These are phyloP conservation scores for Hypomyces rosellus DNA, from an alignment of 2,329 filamentous ascomycete genomes.

Conservation along the genomic window DNA sequence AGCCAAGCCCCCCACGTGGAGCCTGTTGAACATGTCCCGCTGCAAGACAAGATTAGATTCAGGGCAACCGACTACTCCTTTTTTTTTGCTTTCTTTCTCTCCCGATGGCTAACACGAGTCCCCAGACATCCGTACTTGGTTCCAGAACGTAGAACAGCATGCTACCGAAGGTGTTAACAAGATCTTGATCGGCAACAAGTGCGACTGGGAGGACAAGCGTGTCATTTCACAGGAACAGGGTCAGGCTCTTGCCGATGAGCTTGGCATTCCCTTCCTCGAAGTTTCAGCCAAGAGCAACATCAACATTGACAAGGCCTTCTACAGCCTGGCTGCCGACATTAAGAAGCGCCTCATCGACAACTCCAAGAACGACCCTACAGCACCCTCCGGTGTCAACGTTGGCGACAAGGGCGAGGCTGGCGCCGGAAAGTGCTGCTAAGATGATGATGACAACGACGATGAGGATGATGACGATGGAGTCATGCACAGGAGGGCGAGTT, in stretches of 20 bases:
- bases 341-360: slow-evolving; percentile 98
- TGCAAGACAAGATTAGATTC: no score
- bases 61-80: no score
- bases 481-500: no score
- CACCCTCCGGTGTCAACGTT: slow-evolving; percentile 60
- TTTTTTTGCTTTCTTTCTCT: no score
- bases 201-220: slow-evolving; percentile 99
- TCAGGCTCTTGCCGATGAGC: slow-evolving; percentile 87
- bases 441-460: slow-evolving; percentile 4
- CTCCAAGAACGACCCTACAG: slow-evolving; percentile 64
- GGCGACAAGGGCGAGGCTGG: slow-evolving; percentile 52
- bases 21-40: no score
- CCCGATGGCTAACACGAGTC: background rate
- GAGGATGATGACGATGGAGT: background rate
- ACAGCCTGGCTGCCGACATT: slow-evolving; percentile 89
- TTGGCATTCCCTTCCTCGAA: slow-evolving; percentile 96
- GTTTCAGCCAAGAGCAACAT: slow-evolving; percentile 99
- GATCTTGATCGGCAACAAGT: slow-evolving; percentile 99
- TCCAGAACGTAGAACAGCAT: slow-evolving; percentile 97
- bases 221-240: slow-evolving; percentile 89
- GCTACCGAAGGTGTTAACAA: slow-evolving; percentile 99
- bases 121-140: slow-evolving; percentile 97
- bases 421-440: slow-evolving; percentile 72
- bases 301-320: slow-evolving; percentile 99
- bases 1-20: no score